phyloP scores from a whole-genome alignment of 2,329 filamentous ascomycete genomes.

The Pseudogymnoascus verrucosus region DNA sequence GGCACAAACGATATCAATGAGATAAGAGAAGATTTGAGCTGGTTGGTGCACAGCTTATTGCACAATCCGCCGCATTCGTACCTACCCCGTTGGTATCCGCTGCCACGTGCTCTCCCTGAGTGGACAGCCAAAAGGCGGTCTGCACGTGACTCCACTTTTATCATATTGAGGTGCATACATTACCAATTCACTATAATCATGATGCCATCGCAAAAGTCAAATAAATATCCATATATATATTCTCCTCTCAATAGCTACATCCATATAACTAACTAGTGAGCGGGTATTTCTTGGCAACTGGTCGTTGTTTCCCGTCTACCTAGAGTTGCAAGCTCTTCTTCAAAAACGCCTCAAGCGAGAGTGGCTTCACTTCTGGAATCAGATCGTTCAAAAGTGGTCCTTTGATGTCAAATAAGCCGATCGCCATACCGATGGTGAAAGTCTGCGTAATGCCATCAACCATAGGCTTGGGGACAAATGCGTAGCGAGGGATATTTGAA shows the following conservation, averaged over 20 bases:
- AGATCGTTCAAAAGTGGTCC: background rate
- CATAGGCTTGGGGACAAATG: conserved; percentile 19
- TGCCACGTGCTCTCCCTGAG: conserved; percentile 5
- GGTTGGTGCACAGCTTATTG: conserved; percentile 1
- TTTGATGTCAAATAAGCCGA: background rate
- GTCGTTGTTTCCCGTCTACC: background rate
- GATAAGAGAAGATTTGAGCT: conserved; percentile 4
- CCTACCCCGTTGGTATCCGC: background rate
- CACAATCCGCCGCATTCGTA: conserved; percentile 7
- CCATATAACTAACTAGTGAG: background rate
- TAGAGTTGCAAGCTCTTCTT: background rate
- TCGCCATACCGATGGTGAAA: background rate
- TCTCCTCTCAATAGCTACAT: background rate
- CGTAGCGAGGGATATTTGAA: conserved; percentile 18
- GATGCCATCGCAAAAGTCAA: background rate
- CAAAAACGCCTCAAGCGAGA: conserved; percentile 1
- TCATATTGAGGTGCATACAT: background rate
- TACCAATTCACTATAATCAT: background rate
- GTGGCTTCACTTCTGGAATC: background rate
- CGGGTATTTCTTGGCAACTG: background rate
- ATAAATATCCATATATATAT: background rate
- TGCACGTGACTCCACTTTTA: conserved; percentile 8
- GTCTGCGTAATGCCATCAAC: conserved; percentile 17
- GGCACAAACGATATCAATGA: background rate
- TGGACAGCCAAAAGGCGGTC: background rate